phyloP scores from a whole-genome alignment of 768 basidiomycete genomes.

The Podaxis sp. region DNA sequence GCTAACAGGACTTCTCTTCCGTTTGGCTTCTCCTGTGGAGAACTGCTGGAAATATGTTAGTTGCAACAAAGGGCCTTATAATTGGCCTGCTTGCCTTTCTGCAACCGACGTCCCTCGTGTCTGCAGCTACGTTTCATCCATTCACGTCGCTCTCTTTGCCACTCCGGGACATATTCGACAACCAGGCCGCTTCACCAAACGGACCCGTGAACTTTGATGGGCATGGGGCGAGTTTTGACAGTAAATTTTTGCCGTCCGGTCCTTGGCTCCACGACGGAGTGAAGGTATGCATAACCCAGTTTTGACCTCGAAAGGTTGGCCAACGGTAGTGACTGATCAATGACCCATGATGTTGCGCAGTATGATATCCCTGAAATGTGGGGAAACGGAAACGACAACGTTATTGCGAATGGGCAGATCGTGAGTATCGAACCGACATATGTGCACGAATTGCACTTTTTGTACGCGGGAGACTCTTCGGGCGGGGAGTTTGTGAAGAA shows the following conservation, averaged over 20 bases:
- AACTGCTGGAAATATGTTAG: not conserved
- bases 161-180: constrained; percentile 34
- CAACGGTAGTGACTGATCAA: not conserved
- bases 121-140: not conserved
- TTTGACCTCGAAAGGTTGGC: not conserved
- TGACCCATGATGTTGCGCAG: constrained; percentile 21
- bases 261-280: constrained; percentile 40
- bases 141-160: constrained; percentile 29
- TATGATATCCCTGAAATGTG: constrained; percentile 42
- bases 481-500: constrained; percentile 34
- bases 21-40: not conserved
- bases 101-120: not conserved
- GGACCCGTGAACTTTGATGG: constrained; percentile 42
- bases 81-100: not conserved
- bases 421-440: constrained; percentile 29
- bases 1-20: not conserved
- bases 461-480: constrained; percentile 44
- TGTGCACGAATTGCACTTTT: constrained; percentile 47
- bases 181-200: constrained; percentile 42
- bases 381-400: constrained; percentile 44
- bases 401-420: constrained; percentile 44
- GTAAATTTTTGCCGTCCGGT: constrained; percentile 39
- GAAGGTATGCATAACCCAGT: constrained; percentile 25
- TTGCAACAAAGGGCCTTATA: not conserved
- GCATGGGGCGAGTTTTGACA: constrained; percentile 37